These are phyloP conservation scores for Trapa incisa DNA, from an alignment of 345 rosid species.

Conservation along the genomic window DNA sequence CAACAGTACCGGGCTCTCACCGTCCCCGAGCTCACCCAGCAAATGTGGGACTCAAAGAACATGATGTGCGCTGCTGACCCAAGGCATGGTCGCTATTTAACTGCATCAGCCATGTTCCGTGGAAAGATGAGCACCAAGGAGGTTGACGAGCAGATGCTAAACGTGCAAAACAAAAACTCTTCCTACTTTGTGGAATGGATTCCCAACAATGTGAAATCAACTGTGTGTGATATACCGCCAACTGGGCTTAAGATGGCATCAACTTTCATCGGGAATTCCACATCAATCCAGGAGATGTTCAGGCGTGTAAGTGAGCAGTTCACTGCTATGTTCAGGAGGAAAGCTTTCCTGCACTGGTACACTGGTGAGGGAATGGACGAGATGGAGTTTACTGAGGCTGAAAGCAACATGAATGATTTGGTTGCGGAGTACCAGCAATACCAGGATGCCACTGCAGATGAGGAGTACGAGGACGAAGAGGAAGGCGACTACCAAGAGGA, in stretches of 20 bases:
- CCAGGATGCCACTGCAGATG: conserved; percentile 73
- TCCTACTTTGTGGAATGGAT: conserved; percentile 35
- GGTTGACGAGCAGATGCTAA: neutral
- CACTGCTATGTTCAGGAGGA: too few species aligned
- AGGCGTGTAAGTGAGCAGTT: too few species aligned
- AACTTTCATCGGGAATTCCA: too few species aligned
- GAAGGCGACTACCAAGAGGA: conserved; percentile 28
- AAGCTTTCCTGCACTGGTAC: too few species aligned
- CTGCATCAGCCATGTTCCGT: too few species aligned
- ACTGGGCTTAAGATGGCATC: too few species aligned
- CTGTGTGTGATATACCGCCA: conserved; percentile 60
- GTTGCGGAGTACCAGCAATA: conserved; percentile 68
- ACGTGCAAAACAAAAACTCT: conserved; percentile 33
- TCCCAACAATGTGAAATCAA: conserved; percentile 57
- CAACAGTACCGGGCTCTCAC: conserved; percentile 61
- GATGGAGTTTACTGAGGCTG: conserved; percentile 10
- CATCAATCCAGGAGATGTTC: too few species aligned
- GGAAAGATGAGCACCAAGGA: too few species aligned
- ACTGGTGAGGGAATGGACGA: too few species aligned
- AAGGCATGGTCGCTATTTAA: too few species aligned
- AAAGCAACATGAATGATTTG: conserved; percentile 68
- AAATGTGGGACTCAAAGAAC: conserved; percentile 76
- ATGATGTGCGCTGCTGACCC: conserved; percentile 73
- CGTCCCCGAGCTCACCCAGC: conserved; percentile 68
- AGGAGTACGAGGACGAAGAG: conserved; percentile 48